phyloP scores from a whole-genome alignment of 2,329 filamentous ascomycete species.

The Penicillium sp. region DNA sequence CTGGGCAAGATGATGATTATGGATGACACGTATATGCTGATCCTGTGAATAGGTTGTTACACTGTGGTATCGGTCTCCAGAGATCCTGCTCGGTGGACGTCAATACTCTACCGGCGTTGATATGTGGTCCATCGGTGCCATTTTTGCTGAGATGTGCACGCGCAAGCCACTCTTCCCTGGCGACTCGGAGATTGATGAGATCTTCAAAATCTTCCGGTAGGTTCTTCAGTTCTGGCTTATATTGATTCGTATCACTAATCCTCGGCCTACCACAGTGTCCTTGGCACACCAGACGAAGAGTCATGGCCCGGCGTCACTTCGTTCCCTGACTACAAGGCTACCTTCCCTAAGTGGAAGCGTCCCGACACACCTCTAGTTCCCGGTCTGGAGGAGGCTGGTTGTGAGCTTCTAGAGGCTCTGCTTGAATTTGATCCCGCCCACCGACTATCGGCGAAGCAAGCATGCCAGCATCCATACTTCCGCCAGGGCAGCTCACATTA shows the following conservation, averaged over 20 bases:
- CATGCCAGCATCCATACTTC: slow-evolving; percentile 85
- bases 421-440: slow-evolving; percentile 86
- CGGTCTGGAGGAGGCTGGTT: slow-evolving; percentile 68
- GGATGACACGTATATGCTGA: slow-evolving; percentile 9
- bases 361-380: slow-evolving; percentile 71
- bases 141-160: slow-evolving; percentile 96
- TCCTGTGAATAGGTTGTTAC: slow-evolving; percentile 71
- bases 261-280: slow-evolving; percentile 55
- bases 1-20: background rate
- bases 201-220: slow-evolving; percentile 92
- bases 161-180: slow-evolving; percentile 90
- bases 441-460: slow-evolving; percentile 86
- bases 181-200: slow-evolving; percentile 91
- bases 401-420: slow-evolving; percentile 63
- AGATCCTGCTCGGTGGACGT: slow-evolving; percentile 86
- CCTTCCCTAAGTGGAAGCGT: slow-evolving; percentile 88
- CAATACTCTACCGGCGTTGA: slow-evolving; percentile 94
- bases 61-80: slow-evolving; percentile 88
- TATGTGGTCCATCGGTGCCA: slow-evolving; percentile 95
- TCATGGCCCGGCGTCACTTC: slow-evolving; percentile 92
- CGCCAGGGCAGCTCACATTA: slow-evolving; percentile 55
- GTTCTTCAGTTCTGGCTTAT: slow-evolving; percentile 26
- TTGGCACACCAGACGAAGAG: slow-evolving; percentile 81
- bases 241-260: slow-evolving; percentile 6
- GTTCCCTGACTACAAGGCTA: slow-evolving; percentile 90